Percentiles rank a stretch among this genome's conserved stretches.
Conservation (phyloP, 805 yeast genomes). For the Wickerhamiella lipophila region DNA sequence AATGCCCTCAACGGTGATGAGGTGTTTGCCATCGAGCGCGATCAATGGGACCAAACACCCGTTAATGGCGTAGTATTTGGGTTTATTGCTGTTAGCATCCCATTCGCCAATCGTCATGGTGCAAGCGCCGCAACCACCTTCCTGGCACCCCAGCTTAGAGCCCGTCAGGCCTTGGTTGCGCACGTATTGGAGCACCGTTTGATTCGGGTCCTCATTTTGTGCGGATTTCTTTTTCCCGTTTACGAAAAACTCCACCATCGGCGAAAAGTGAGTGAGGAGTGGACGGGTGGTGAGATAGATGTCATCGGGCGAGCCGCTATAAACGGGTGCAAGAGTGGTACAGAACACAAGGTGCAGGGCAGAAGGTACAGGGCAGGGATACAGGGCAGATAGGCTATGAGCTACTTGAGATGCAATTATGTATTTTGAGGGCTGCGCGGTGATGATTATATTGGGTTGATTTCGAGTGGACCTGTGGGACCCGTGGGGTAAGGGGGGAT, state of each 20-base stretch:
- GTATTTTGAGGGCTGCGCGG: too few species aligned
- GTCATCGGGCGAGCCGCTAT: too few species aligned
- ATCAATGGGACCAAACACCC: slow-evolving; percentile 38
- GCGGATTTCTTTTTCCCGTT: slow-evolving; percentile 32
- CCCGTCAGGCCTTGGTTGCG: slow-evolving; percentile 32
- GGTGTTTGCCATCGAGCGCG: slow-evolving; percentile 36
- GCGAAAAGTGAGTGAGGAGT: background rate
- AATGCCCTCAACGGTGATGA: slow-evolving; percentile 39
- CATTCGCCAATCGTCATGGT: slow-evolving; percentile 33
- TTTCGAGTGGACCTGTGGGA: too few species aligned
- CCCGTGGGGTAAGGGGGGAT: too few species aligned
- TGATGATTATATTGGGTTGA: too few species aligned
- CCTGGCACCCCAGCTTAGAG: slow-evolving; percentile 39
- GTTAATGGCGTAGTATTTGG: slow-evolving; percentile 32
- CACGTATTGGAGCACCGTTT: slow-evolving; percentile 35
- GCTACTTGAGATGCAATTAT: too few species aligned
- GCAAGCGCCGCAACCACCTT: slow-evolving; percentile 43
- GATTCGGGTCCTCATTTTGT: slow-evolving; percentile 34
- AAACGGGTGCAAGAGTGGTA: too few species aligned
- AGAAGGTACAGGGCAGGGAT: too few species aligned
- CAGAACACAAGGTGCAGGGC: too few species aligned
- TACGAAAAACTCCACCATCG: slow-evolving; percentile 27
- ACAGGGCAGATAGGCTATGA: too few species aligned
- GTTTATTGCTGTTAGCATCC: slow-evolving; percentile 23
- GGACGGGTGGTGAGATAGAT: background rate